Evolutionary conservation across 495 filamentous ascomycete genomes (phyloP), one percentile per base, ranked within the genome.

Genomic region (Penicillium crystallinum): DNA sequence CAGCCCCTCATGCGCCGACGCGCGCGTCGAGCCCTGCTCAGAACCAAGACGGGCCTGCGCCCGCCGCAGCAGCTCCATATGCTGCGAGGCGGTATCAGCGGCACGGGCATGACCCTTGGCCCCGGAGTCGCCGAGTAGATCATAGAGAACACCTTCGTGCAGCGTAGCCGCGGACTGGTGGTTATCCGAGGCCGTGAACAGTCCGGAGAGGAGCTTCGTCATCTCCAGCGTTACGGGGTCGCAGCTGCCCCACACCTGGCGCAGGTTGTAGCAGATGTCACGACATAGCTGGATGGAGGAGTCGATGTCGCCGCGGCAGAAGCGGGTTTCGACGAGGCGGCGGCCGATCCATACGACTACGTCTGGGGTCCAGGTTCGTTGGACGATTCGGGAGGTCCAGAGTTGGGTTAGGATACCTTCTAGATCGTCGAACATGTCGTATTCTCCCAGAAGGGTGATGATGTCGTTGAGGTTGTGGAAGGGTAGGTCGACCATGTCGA

Each of bases 181-280:
- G 36, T 78, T 73, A 0, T 69, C 66, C 3, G 75, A 75, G 2
- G 68, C 69, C 2, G 77, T 76, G 53, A 78, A 81, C 14, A 86
- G 68, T 0, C 70, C 70, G 0, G 80, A 79, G 0, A 86, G 74
- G 35, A 84, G 73, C 52, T 77, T 71, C 25, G 70, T 74, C 73
- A 83, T 79, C 8, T 78, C 71, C 19, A 85, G 64, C 0, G 81
- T 76, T 17, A 79, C 73, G 5, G 63, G 64, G 55, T 86, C 78
- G 4, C 78, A 70, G 21, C 74, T 73, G 15, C 81, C 80, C 58
- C 77, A 80, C 6, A 77, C 75, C 36, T 80, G 77, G 6, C 80
- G 79, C 43, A 86, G 68, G 49, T 86, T 86, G 67, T 86, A 84
- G 63, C 77, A 81, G 54, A 86, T 81, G 56, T 77, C 77, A 43